Evolutionary conservation across 202 grass and related monocot genomes (phyloP), one percentile per base, ranked within the genome.

Genomic region (Panicum hallii): DNA sequence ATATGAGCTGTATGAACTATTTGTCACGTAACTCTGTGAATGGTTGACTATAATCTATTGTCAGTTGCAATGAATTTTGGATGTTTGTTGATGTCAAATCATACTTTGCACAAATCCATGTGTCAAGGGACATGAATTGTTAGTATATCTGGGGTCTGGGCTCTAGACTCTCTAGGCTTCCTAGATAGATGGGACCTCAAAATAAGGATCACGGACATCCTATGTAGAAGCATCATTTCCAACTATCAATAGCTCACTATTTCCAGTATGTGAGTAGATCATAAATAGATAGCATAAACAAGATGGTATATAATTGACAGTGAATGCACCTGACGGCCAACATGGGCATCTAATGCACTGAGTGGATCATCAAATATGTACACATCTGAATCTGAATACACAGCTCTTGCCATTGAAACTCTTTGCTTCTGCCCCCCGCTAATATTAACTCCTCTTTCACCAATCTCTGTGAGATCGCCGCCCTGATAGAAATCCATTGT

Each of bases 321-420:
- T 45, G 58, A 76, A 72, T 71, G 49, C 90, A 99, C 97, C 93
- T 99, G 93, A 63, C 97, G 97, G 79, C 97, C 97, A 92, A 99
- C 97, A 90, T 97, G 93, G 70, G 97, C 97, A 88, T 99, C 97
- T 72, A 99, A 83, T 86, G 97, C 97, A 87, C 97, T 99, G 72
- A 99, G 87, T 70, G 97, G 97, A 82, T 99, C 97, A 86, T 99
- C 97, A 92, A 99, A 99, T 85, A 99, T 88, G 87, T 99, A 97
- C 43, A 99, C 90, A 67, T 99, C 97, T 86, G 97, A 94, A 89
- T 97, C 87, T 34, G 97, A 94, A 88, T 99, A 99, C 76, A 99
- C 97, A 61, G 97, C 97, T 84, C 97, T 96, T 89, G 93, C 97
- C 97, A 99, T 93, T 68, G 97, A 99, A 92, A 99, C 91, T 96